phyloP scores from a whole-genome alignment of 345 rosid species.

The Brassica incana region DNA sequence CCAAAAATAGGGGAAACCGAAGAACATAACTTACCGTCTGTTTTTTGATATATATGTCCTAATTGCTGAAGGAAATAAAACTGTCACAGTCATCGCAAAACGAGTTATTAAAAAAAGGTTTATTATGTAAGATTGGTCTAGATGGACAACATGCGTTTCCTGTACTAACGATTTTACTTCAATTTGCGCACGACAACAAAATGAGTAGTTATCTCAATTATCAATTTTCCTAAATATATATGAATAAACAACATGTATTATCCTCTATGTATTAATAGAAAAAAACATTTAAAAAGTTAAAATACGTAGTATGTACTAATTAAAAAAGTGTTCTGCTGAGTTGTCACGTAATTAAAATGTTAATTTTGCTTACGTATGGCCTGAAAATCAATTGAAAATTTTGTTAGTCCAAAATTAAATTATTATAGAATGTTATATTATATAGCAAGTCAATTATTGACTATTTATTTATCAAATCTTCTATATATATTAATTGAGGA shows the following conservation, averaged over 20 bases:
- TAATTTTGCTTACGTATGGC: no score
- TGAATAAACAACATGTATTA: neutral
- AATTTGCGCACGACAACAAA: neutral
- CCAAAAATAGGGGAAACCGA: slow-evolving; percentile 14
- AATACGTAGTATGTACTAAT: no score
- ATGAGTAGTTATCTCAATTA: neutral
- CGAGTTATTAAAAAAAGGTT: neutral
- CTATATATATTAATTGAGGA: no score
- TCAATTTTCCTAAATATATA: neutral
- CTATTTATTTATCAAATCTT: no score
- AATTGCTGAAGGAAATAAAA: neutral
- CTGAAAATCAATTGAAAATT: no score
- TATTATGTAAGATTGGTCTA: neutral
- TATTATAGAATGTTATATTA: no score
- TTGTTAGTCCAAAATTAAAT: no score
- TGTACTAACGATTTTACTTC: neutral
- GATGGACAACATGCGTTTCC: neutral
- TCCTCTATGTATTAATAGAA: no score
- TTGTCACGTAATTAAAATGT: no score
- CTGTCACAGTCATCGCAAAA: neutral
- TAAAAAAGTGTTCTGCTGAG: no score
- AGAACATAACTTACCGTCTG: neutral
- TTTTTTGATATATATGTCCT: neutral
- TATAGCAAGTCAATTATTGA: no score
- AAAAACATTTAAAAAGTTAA: no score